Percentiles rank a stretch among this genome's conserved stretches.
phyloP scores from a whole-genome alignment of 306 rosid species.

The Arachis stenosperma region DNA sequence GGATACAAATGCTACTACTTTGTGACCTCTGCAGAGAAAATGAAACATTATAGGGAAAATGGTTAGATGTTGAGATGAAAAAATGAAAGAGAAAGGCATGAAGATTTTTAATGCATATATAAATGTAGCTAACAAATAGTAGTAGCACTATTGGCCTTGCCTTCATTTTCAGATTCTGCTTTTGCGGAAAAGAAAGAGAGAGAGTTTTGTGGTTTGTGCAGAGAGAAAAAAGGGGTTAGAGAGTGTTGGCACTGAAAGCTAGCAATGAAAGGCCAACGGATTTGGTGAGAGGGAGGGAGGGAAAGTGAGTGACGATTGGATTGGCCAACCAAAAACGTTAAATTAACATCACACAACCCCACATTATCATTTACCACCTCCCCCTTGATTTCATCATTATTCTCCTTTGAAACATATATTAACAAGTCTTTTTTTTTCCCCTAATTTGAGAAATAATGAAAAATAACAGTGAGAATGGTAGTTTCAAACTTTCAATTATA shows the following conservation, averaged over 20 bases:
- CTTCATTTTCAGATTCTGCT: slow-evolving; percentile 37
- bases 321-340: slow-evolving; percentile 9
- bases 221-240: neutral
- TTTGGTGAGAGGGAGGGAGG: slow-evolving; percentile 41
- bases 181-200: neutral
- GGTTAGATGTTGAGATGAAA: neutral
- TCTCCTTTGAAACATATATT: neutral
- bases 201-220: neutral
- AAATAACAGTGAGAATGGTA: neutral
- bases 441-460: slow-evolving; percentile 21
- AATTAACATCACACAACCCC: neutral
- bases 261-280: slow-evolving; percentile 5
- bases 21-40: slow-evolving; percentile 47
- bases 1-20: neutral
- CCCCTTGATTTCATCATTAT: neutral
- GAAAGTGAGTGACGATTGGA: slow-evolving; percentile 18
- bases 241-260: neutral
- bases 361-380: neutral
- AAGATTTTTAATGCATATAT: neutral
- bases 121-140: neutral
- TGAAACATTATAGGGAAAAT: neutral
- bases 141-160: slow-evolving; percentile 23
- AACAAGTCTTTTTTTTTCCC: neutral
- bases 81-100: neutral
- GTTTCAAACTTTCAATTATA: neutral